phyloP scores from a whole-genome alignment of 139 green algal genomes.

The Zygnema cylindricum region DNA sequence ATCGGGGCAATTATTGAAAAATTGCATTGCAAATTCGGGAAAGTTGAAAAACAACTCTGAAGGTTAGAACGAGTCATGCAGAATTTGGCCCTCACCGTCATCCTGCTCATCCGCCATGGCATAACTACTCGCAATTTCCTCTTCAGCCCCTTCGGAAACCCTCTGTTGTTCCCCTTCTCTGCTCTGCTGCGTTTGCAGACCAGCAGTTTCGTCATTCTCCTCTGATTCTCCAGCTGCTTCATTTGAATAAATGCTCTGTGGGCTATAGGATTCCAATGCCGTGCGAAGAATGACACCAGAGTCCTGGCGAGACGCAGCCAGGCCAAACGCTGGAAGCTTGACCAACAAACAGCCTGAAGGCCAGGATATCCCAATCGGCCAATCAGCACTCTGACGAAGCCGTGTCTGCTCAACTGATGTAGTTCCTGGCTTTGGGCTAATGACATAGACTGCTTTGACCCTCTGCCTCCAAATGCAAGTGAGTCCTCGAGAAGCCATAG shows the following conservation, averaged over 20 bases:
- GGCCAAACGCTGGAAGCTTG: slow-evolving; percentile 15
- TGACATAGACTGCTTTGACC: too few species aligned
- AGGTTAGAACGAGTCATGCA: too few species aligned
- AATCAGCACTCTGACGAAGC: too few species aligned
- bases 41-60: too few species aligned
- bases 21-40: too few species aligned
- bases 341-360: background rate
- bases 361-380: background rate
- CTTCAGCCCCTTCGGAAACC: background rate
- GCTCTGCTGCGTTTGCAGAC: too few species aligned
- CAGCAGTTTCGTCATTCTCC: background rate
- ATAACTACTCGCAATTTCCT: background rate
- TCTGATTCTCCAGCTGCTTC: background rate
- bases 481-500: too few species aligned
- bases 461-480: too few species aligned
- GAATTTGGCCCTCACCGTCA: background rate
- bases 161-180: background rate
- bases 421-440: too few species aligned
- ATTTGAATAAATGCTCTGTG: background rate
- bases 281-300: background rate
- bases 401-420: too few species aligned
- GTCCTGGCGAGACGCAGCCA: background rate
- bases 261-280: background rate
- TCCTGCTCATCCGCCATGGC: background rate
- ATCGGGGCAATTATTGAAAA: too few species aligned